A percentile compares a stretch with the other conserved stretches of the same genome.
Evolutionary conservation across 331 rosid genomes (phyloP).

Genomic region (Prunus yedoensis): DNA sequence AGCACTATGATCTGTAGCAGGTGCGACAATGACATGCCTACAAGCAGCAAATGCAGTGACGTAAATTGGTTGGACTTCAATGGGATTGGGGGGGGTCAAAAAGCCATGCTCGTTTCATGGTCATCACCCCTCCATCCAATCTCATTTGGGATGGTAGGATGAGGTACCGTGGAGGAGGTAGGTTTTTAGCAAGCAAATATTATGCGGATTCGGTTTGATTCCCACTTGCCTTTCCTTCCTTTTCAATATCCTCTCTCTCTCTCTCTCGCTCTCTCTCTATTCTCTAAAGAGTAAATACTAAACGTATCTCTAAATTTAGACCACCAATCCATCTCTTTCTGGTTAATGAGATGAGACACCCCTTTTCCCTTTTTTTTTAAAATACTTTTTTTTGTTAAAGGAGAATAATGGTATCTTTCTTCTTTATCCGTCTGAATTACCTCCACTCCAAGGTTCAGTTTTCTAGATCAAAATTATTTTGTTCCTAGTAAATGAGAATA

Average conservation of each 20-base stretch:
- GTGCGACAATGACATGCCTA: constrained; percentile 9
- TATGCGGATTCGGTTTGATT: constrained; percentile 6
- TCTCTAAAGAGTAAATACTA: neutral
- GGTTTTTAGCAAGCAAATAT: constrained; percentile 2
- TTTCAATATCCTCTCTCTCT: neutral
- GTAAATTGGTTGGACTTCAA: neutral
- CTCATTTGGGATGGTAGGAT: neutral
- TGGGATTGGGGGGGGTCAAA: neutral
- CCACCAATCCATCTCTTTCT: neutral
- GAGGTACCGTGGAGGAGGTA: neutral
- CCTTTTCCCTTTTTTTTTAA: neutral
- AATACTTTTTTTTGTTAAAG: too few species aligned
- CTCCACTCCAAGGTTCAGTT: neutral
- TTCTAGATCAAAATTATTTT: neutral
- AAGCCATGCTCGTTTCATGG: neutral
- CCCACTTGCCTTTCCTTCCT: neutral
- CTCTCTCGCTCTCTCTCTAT: too few species aligned
- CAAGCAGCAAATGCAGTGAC: neutral
- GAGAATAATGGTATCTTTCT: neutral
- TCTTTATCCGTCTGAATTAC: neutral
- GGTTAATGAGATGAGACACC: neutral
- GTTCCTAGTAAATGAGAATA: neutral
- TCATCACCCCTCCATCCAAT: neutral
- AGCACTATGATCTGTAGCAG: too few species aligned
- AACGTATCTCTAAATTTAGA: neutral